Base-by-base conservation (phyloP, 257 asterid genomes). In the Apocynum venetum region DNA sequence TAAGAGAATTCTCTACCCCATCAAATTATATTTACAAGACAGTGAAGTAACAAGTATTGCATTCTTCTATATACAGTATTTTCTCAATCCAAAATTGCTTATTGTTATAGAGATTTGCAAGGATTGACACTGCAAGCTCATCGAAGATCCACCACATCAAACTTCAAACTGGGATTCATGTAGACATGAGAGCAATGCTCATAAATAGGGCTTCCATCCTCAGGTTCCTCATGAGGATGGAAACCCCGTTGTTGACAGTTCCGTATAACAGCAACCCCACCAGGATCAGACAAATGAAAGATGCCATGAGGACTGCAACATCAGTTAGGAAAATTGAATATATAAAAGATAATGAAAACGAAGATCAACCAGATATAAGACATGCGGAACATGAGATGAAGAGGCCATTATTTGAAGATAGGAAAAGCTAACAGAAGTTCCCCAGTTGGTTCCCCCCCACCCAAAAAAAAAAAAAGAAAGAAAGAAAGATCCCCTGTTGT, bases 201-300 rank as follows among this genome's bases (percentile, higher is more conserved):
- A 74, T 96, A 96, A 41, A 96, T 88, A 59, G 97, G 90, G 77
- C 85, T 91, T 76, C 98, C 98, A 55, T 91, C 97, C n/a, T 91
- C 96, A 0, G 99, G 84, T 85, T 93, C 97, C 81, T 91, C 93
- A 31, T 96, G 99, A 74, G 98, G 98, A 87, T 96, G 98, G 84
- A 96, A 96, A 61, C 97, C 96, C 49, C 97, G 98, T 63, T 91
- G 87, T 75, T 91, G 90, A 82, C 99, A 96, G 80, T 85, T 87
- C 48, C 91, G 88, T 36, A 96, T 93, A 55, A 91, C 89, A 38
- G 91, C 69, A 72, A 93, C 91, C 31, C 99, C 99, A 60, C 96
- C 82, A 3, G 98, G 98, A 77, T 96, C 99, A 25, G 96, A 93
- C 61, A 96, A 93, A 90, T 93, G 97, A 82, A 93, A 96, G 81